Evolutionary conservation across 306 rosid genomes (phyloP).

Genomic region (Malus asiatica): DNA sequence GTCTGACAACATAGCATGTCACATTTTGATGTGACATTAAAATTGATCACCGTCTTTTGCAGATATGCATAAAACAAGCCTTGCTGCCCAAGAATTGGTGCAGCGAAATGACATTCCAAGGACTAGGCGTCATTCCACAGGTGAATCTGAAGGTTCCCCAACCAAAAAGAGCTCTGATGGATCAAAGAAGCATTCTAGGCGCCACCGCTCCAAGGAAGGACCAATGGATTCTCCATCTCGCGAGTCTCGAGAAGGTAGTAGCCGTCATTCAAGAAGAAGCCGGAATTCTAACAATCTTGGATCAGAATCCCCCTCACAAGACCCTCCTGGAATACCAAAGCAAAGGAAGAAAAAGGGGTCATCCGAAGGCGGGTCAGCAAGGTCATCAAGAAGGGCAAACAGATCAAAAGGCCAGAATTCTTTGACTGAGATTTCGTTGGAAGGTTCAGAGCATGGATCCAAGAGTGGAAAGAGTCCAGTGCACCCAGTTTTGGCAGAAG

Average conservation of each 20-base stretch:
- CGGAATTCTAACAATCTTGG: constrained; percentile 27
- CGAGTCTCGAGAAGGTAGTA: constrained; percentile 35
- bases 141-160: constrained; percentile 25
- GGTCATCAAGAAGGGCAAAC: constrained; percentile 18
- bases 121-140: constrained; percentile 28
- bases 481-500: constrained; percentile 17
- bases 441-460: constrained; percentile 17
- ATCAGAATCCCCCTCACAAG: constrained; percentile 21
- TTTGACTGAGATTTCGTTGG: constrained; percentile 35
- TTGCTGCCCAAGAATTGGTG: constrained; percentile 14
- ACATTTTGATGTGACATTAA: not conserved
- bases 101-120: constrained; percentile 18
- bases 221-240: constrained; percentile 21
- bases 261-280: constrained; percentile 32
- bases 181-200: constrained; percentile 40
- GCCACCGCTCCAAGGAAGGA: constrained; percentile 39
- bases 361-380: constrained; percentile 38
- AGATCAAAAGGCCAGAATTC: constrained; percentile 48
- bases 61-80: not conserved
- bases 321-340: constrained; percentile 36
- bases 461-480: constrained; percentile 1
- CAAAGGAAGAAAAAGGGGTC: constrained; percentile 56
- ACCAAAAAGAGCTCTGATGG: constrained; percentile 18
- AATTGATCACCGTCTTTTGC: not conserved
- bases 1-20: not conserved